Base-by-base conservation (phyloP, 2,329 filamentous ascomycete species). In the Ploettnerulaceae sp. region DNA sequence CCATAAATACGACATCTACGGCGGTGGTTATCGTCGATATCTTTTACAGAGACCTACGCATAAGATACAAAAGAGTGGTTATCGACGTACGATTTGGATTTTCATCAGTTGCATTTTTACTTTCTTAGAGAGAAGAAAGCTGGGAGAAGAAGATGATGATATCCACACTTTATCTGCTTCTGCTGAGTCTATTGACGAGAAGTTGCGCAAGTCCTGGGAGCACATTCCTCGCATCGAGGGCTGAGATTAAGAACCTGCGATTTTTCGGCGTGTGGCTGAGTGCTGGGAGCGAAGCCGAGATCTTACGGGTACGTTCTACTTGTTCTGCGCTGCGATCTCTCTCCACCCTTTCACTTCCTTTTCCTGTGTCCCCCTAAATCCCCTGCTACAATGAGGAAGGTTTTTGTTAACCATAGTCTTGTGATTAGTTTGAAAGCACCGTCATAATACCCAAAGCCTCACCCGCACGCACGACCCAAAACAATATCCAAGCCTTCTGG, bases 401-500 rank as follows among this genome's bases (percentile, higher is more conserved):
- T 12, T 28, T 28, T 12, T 15, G 17, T 43, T 11, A 47, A 8
- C 6, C 4, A 6, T 3, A n/a, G n/a, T n/a, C n/a, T n/a, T n/a
- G n/a, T 28, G 7, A 12, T 9, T 24, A 53, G 47, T 57, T 55
- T 33, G 48, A 57, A 43, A 55, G 48, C 34, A 55, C 54, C 6
- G 20, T 55, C 6, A 47, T 55, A 11, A 48, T 57, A 22, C 54
- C 54, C 2, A 1, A 33, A 1, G 9, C 38, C 5, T 35, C 52
- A 14, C 49, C 52, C 4, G 41, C 51, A 18, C 15, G 17, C 14
- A 36, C 11, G 67, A 0, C 73, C 71, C 0, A 73, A 69, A 4
- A 69, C 68, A 21, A 73, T 62, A 11, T 77, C 69, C 51, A 78
- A 77, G 45, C 70, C 69, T 45, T 75, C 68, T 1, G 76, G 75